These are phyloP conservation scores for Russula griseocarnosa DNA, from an alignment of 768 basidiomycete genomes.

Conservation along the genomic window DNA sequence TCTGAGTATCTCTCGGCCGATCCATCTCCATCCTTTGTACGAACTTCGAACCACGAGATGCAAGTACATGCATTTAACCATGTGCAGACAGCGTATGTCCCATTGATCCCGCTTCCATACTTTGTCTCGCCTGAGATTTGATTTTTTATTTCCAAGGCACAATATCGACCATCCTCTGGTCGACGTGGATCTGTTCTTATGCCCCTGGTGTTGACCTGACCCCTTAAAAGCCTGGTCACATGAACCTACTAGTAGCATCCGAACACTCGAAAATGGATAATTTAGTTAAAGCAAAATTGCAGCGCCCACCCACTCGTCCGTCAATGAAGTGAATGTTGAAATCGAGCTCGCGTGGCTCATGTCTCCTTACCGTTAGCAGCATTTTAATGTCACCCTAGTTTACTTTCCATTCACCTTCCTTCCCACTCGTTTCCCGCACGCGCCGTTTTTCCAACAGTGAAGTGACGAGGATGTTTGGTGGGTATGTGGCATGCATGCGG, in stretches of 20 bases:
- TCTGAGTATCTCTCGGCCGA: conserved; percentile 3
- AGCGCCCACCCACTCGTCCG: too few species aligned
- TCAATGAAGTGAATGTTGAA: too few species aligned
- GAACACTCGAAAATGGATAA: background rate
- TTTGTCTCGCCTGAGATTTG: background rate
- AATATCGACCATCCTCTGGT: conserved; percentile 1
- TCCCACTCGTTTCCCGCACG: too few species aligned
- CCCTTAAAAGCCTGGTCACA: background rate
- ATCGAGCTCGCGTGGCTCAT: too few species aligned
- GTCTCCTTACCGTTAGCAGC: too few species aligned
- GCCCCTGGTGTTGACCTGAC: background rate
- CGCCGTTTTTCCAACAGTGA: too few species aligned
- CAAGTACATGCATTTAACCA: background rate
- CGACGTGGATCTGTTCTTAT: conserved; percentile 18
- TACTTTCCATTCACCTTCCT: too few species aligned
- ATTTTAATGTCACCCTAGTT: too few species aligned
- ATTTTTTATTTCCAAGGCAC: conserved; percentile 5
- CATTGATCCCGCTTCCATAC: background rate
- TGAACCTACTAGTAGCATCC: background rate
- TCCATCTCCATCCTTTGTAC: background rate
- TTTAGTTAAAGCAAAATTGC: too few species aligned
- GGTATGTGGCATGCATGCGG: too few species aligned
- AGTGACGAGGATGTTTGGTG: too few species aligned
- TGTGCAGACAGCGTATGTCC: conserved; percentile 12
- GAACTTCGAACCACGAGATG: background rate